Conservation (phyloP, 2,329 filamentous ascomycete genomes). For the Ceratocystis huliohia region DNA sequence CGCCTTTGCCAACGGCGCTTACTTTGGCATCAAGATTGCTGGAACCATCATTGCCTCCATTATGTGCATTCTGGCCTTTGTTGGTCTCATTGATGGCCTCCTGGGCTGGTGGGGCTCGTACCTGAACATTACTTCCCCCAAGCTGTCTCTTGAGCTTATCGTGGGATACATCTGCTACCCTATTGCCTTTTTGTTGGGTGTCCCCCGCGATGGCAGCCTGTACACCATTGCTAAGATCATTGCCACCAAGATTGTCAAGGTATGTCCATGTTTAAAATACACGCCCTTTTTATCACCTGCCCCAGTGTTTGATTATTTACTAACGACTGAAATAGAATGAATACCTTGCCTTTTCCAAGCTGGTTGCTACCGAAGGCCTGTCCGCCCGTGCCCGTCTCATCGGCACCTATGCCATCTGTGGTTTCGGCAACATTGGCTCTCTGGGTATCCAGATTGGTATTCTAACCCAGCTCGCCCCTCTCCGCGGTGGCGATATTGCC, state of each 20-base stretch:
- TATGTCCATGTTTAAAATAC: conserved; percentile 6
- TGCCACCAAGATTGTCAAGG: conserved; percentile 68
- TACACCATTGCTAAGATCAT: conserved; percentile 67
- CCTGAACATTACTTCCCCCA: conserved; percentile 55
- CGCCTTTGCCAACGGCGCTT: conserved; percentile 72
- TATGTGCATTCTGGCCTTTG: conserved; percentile 70
- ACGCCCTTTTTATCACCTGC: conserved; percentile 7
- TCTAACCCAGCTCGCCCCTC: conserved; percentile 65
- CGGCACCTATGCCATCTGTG: conserved; percentile 73
- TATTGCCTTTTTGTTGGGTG: conserved; percentile 67
- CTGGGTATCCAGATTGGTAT: conserved; percentile 85
- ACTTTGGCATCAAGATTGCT: conserved; percentile 75
- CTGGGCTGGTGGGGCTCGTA: conserved; percentile 77
- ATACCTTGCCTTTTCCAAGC: conserved; percentile 56
- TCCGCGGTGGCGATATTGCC: conserved; percentile 61
- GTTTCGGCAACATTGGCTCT: conserved; percentile 75
- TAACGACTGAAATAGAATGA: conserved; percentile 56
- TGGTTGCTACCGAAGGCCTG: conserved; percentile 45
- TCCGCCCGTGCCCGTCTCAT: conserved; percentile 63
- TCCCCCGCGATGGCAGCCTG: conserved; percentile 52
- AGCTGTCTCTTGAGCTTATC: conserved; percentile 54
- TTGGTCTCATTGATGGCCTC: conserved; percentile 62
- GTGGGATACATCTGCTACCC: conserved; percentile 69
- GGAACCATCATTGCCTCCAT: conserved; percentile 69
- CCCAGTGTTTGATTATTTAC: conserved; percentile 24